Base-by-base conservation (phyloP, 345 rosid genomes). In the Linum trigynum region DNA sequence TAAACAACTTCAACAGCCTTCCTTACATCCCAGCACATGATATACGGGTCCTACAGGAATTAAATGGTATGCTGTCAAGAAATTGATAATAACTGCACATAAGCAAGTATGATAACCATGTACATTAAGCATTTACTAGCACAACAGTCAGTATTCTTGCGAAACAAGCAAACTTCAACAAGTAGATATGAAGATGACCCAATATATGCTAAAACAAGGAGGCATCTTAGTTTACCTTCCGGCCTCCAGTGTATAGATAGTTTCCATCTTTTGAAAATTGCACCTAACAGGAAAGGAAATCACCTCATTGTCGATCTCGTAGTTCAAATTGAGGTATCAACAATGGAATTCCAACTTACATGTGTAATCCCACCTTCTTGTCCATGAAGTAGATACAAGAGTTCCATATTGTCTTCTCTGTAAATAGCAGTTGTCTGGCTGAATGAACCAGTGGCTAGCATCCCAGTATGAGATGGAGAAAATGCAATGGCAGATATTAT, bases 331-430 rank as follows among this genome's bases (percentile, higher is more conserved):
- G 58, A 63, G 36, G 32, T 35, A 58, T 12, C 39, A 40, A 64
- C 2, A 67, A 67, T 17, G 5, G 39, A 68, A 56, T 68, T 59
- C 10, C 55, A 67, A 77, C 87, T 85, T 83, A 94, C 97, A 75
- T 90, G 99, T 41, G 97, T 94, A 68, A 94, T 67, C 39, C 99
- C 99, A 57, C 96, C 96, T 81, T 88, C 95, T 73, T 94, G 99
- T 62, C 99, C 97, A 80, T 90, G 96, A 69, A 94, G 78, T 74
- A 94, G 76, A 63, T 90, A 94, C 35, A 90, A 72, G 51, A 86
- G 89, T 80, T 94, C 99, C 97, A 94, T 90, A 68, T 88, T 90
- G 59, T 94, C 97, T 79, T 94, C 99, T 73, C 86, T 85, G 69
- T 85, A 88, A 65, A 94, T 74, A 63, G 95, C 97, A 65, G 96